Evolutionary conservation across 306 rosid genomes (phyloP).

Genomic region (Alnus glutinosa): DNA sequence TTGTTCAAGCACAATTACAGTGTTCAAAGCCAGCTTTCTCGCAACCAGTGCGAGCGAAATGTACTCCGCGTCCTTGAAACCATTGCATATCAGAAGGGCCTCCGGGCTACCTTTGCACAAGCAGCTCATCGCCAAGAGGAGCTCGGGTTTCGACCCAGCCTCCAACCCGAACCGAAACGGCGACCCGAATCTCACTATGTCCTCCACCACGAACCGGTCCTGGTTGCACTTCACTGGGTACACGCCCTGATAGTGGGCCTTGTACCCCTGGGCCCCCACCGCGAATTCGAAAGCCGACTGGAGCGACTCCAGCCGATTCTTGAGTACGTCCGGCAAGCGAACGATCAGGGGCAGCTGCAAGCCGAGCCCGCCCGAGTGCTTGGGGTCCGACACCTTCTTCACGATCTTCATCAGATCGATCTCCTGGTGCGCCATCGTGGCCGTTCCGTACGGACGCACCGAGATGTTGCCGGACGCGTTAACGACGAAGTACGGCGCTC

Average conservation of each 20-base stretch:
- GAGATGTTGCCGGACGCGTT: constrained; percentile 71
- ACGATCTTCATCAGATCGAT: constrained; percentile 79
- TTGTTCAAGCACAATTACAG: constrained; percentile 84
- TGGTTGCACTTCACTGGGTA: constrained; percentile 91
- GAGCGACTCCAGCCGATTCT: constrained; percentile 71
- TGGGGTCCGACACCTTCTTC: constrained; percentile 73
- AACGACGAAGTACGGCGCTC: constrained; percentile 66
- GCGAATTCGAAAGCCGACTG: constrained; percentile 71
- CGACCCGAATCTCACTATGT: constrained; percentile 71
- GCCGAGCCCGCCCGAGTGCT: constrained; percentile 65
- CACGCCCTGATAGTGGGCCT: constrained; percentile 85
- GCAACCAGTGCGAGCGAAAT: constrained; percentile 74
- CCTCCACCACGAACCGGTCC: constrained; percentile 87
- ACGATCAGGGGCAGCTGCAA: constrained; percentile 76
- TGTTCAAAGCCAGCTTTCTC: constrained; percentile 65
- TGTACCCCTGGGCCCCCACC: constrained; percentile 60
- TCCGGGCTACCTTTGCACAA: constrained; percentile 77
- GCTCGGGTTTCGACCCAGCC: constrained; percentile 93
- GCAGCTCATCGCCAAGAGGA: constrained; percentile 86
- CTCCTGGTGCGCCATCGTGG: constrained; percentile 78
- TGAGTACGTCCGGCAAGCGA: constrained; percentile 76
- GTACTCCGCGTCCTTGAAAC: constrained; percentile 73
- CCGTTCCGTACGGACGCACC: constrained; percentile 60
- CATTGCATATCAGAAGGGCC: constrained; percentile 70
- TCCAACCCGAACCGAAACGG: constrained; percentile 77